Conservation (phyloP, 1,284 basidiomycete species). For the Phylloporus sp. region DNA sequence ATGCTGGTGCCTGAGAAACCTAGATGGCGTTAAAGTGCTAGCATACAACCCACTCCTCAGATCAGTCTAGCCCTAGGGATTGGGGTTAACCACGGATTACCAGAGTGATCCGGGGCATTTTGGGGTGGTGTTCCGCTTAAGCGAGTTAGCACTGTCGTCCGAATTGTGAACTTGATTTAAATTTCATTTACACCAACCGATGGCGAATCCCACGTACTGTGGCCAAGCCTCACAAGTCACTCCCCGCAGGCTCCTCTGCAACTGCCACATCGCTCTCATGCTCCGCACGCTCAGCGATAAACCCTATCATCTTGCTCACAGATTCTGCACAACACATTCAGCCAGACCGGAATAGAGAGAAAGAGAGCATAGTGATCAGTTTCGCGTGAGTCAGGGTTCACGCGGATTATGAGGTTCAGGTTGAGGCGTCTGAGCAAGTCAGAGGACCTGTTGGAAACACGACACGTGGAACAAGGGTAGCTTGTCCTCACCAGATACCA, state of each 20-base stretch:
- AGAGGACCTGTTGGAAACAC: slow-evolving; percentile 19
- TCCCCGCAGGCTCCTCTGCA: slow-evolving; percentile 62
- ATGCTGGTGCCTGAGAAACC: too few species aligned
- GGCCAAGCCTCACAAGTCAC: neutral
- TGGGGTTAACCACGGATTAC: too few species aligned
- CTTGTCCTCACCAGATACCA: slow-evolving; percentile 71
- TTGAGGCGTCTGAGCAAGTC: slow-evolving; percentile 82
- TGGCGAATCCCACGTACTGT: neutral
- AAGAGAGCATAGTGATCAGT: slow-evolving; percentile 61
- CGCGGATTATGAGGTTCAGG: slow-evolving; percentile 65
- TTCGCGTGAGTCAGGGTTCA: slow-evolving; percentile 42
- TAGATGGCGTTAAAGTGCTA: too few species aligned
- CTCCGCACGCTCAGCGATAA: slow-evolving; percentile 82
- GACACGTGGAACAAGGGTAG: slow-evolving; percentile 46
- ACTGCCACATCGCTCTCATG: slow-evolving; percentile 84
- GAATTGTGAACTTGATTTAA: too few species aligned
- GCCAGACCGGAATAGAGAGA: slow-evolving; percentile 15
- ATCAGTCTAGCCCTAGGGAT: too few species aligned
- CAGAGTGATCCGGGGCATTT: too few species aligned
- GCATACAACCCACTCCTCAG: too few species aligned
- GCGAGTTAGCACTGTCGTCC: too few species aligned
- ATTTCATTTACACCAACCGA: neutral
- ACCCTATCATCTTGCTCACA: slow-evolving; percentile 74
- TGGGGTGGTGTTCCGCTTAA: too few species aligned
- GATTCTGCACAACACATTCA: slow-evolving; percentile 50